phyloP scores from a whole-genome alignment of 495 filamentous ascomycete species.

The Talaromyces ruber region DNA sequence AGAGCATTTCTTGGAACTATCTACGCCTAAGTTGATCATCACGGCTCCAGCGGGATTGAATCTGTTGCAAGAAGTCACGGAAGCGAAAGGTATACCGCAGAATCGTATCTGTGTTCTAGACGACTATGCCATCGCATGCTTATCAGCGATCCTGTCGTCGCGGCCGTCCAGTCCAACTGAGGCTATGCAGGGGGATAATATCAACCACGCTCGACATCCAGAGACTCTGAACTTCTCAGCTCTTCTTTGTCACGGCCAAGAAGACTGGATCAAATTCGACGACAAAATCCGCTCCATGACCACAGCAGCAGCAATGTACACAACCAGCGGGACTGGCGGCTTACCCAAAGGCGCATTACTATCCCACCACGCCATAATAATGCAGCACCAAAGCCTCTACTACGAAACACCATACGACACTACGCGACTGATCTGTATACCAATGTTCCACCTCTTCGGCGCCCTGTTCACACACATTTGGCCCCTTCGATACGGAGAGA shows the following conservation, averaged over 20 bases:
- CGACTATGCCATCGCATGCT: conserved; percentile 9
- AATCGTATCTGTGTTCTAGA: conserved; percentile 45
- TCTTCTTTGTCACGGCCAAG: conserved; percentile 41
- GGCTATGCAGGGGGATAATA: background rate
- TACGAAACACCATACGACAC: conserved; percentile 40
- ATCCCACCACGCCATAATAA: conserved; percentile 43
- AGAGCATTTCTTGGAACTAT: conserved; percentile 20
- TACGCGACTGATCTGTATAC: conserved; percentile 46
- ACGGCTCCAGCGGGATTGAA: conserved; percentile 35
- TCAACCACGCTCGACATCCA: conserved; percentile 14
- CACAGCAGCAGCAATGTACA: conserved; percentile 44
- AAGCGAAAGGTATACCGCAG: conserved; percentile 33
- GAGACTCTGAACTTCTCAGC: conserved; percentile 22
- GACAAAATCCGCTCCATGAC: conserved; percentile 31
- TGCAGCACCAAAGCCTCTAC: conserved; percentile 41
- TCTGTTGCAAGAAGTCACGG: conserved; percentile 33
- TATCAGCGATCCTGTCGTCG: background rate
- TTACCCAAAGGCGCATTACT: conserved; percentile 49
- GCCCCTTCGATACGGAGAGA: conserved; percentile 46
- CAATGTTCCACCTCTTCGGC: conserved; percentile 58
- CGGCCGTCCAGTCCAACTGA: background rate
- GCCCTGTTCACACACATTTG: conserved; percentile 44
- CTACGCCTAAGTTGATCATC: conserved; percentile 25
- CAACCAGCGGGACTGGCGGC: conserved; percentile 50
- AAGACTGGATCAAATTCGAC: conserved; percentile 45